These are phyloP conservation scores for Suhomyces kilbournensis DNA, from an alignment of 805 yeast genomes.

Conservation along the genomic window DNA sequence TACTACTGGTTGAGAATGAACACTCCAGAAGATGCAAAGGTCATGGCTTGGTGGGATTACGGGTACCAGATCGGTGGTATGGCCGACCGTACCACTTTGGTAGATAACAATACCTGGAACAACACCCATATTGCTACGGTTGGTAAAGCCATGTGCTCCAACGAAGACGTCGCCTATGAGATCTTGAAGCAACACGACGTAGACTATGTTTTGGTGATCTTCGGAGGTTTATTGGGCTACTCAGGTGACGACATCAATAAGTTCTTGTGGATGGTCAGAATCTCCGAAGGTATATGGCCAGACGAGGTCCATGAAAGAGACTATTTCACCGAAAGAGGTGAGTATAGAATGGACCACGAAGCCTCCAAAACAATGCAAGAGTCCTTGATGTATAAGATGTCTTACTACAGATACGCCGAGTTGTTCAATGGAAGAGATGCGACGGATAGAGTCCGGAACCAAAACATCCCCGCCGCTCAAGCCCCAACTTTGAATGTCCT, in stretches of 20 bases:
- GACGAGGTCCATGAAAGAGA: conserved; percentile 89
- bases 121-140: conserved; percentile 99
- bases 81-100: conserved; percentile 98
- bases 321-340: conserved; percentile 82
- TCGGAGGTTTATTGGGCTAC: conserved; percentile 91
- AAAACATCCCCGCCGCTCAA: conserved; percentile 54
- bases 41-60: conserved; percentile 99
- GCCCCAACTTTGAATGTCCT: conserved; percentile 62
- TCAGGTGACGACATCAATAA: conserved; percentile 96
- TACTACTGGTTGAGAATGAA: conserved; percentile 99
- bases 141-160: conserved; percentile 94
- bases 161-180: conserved; percentile 84
- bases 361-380: conserved; percentile 86
- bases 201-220: conserved; percentile 87
- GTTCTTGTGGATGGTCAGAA: conserved; percentile 98
- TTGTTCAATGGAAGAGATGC: conserved; percentile 61
- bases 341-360: conserved; percentile 76
- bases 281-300: conserved; percentile 99
- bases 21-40: conserved; percentile 91
- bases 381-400: conserved; percentile 92
- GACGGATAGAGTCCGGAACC: conserved; percentile 85
- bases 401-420: conserved; percentile 81
- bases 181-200: conserved; percentile 89
- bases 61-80: conserved; percentile 99
- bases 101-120: conserved; percentile 99